Evolutionary conservation across 352 stramenopile genomes (phyloP), one percentile per base, ranked within the genome.

Genomic region (Phytophthora megakarya): DNA sequence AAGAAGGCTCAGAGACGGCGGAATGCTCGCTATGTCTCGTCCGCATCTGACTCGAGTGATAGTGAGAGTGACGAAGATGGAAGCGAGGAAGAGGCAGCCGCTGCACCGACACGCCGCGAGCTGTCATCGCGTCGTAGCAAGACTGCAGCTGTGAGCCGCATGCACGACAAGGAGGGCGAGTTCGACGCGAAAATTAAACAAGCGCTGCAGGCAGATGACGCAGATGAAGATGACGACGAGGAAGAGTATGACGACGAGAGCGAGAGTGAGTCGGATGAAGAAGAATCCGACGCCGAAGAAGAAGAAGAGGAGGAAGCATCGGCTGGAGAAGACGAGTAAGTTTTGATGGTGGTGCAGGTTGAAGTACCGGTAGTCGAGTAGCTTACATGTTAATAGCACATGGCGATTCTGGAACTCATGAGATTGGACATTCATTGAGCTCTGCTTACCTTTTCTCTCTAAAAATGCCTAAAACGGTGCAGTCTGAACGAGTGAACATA

Each of bases 131-230:
- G 81, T 30, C 73, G 84, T 32, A 88, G 78, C 53, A 90, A 84
- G 51, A 76, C 72, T 8, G 70, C 80, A 2, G 81, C 81, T 11
- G 75, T 84, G 32, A 81, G 71, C 57, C 78, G 81, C 11, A 90
- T 90, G 75, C 78, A 82, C 22, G 58, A 74, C 22, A 78, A 86
- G 48, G 70, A 85, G 44, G 70, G 73, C 16, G 77, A 86, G 18
- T 82, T 84, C 38, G 75, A 88, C 18, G 78, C 78, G 1, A 77
- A 78, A 28, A 81, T 87, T 48, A 81, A 88, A 48, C 70, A 78
- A 32, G 81, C 79, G 5, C 71, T 88, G 13, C 67, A 80, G 28
- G 75, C 73, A 11, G 74, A 76, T 19, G 63, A 83, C 23, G 74
- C 71, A 1, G 73, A 86, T 16, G 75, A 76, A 1, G 65, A 76